These are phyloP conservation scores for Furcasterigmium sp. DNA, from an alignment of 2,329 filamentous ascomycete genomes.

Conservation along the genomic window DNA sequence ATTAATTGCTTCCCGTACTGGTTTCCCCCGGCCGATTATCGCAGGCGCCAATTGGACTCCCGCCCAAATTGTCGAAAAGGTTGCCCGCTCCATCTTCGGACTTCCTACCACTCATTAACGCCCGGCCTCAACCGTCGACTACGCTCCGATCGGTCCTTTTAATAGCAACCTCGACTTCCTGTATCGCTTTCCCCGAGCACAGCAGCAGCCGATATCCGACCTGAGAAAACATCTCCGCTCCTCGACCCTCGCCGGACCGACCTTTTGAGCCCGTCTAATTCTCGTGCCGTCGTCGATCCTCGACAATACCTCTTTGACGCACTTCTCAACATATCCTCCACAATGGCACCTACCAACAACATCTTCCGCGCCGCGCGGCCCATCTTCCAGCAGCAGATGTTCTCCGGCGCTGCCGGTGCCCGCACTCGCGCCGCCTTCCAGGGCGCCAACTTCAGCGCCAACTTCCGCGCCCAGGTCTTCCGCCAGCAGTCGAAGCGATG, in stretches of 20 bases:
- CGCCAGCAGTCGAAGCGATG: constrained; percentile 50
- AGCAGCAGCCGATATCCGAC: constrained; percentile 4
- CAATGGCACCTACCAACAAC: constrained; percentile 40
- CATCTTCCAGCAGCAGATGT: constrained; percentile 48
- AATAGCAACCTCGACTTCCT: too few relatives aligned
- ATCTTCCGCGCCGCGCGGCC: constrained; percentile 52
- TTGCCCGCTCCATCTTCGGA: constrained; percentile 8
- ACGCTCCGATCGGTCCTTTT: too few relatives aligned
- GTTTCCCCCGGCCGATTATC: not conserved
- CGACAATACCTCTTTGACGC: not conserved
- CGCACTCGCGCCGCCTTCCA: constrained; percentile 52
- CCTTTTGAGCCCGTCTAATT: not conserved
- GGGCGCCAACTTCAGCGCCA: constrained; percentile 29
- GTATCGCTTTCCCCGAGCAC: too few relatives aligned
- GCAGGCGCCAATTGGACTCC: not conserved
- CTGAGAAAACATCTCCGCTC: constrained; percentile 7
- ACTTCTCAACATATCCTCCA: constrained; percentile 8
- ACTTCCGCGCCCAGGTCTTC: constrained; percentile 33
- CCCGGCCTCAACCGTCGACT: not conserved
- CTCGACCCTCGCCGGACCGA: not conserved
- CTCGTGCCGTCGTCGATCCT: not conserved
- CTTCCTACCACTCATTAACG: constrained; percentile 3
- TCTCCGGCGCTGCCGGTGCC: constrained; percentile 42
- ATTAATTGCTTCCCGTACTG: too few relatives aligned
- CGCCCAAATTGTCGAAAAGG: constrained; percentile 2